Evolutionary conservation across 257 asterid species (phyloP).

Genomic region (Plantago major): DNA sequence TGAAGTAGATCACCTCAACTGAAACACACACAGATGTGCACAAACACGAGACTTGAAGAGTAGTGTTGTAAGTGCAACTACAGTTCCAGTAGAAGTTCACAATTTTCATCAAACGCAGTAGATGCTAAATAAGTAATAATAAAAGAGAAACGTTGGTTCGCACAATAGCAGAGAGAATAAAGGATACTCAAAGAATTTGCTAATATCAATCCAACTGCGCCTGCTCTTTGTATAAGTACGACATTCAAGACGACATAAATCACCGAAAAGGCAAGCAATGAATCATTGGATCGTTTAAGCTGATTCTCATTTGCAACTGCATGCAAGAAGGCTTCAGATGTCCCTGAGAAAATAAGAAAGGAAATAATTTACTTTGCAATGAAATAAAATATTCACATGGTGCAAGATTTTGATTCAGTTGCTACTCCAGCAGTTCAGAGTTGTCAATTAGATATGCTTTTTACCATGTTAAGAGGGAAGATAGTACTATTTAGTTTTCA

Average conservation of each 20-base stretch:
- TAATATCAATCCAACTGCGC: slow-evolving; percentile 79
- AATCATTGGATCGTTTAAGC: slow-evolving; percentile 75
- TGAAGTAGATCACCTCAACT: no score
- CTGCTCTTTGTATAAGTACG: slow-evolving; percentile 70
- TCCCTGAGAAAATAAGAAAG: slow-evolving; percentile 45
- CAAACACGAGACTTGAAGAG: no score
- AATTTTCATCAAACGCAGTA: slow-evolving; percentile 7
- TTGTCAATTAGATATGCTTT: neutral
- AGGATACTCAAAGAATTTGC: slow-evolving; percentile 99
- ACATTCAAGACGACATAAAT: slow-evolving; percentile 67
- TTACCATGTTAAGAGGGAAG: neutral
- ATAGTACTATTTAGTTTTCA: no score
- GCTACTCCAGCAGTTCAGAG: neutral
- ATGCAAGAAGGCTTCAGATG: slow-evolving; percentile 95
- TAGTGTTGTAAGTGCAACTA: no score
- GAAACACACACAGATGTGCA: no score
- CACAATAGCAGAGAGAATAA: slow-evolving; percentile 2
- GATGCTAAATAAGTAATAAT: slow-evolving; percentile 5
- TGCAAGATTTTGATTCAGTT: slow-evolving; percentile 2
- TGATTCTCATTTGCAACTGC: slow-evolving; percentile 86
- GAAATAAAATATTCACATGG: neutral
- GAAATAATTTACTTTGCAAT: neutral
- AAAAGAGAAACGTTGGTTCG: slow-evolving; percentile 11
- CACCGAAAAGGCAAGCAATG: slow-evolving; percentile 66
- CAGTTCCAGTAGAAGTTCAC: neutral